phyloP scores from a whole-genome alignment of 2,329 filamentous ascomycete species.

The Fusarium sp. region DNA sequence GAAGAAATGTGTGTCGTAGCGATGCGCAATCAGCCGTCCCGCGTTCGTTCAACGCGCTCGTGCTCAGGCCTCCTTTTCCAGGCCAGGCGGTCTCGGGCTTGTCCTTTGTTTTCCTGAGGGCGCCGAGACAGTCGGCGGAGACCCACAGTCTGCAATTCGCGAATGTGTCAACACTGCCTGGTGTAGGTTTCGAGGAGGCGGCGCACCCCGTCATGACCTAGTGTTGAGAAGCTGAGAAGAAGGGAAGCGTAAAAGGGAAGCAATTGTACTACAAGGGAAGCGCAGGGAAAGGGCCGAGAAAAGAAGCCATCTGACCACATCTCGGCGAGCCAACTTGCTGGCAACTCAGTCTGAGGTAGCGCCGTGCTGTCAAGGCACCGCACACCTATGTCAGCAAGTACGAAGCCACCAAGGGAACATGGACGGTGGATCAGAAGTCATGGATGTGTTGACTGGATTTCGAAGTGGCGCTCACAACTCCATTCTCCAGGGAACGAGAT shows the following conservation, averaged over 20 bases:
- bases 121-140: constrained; percentile 11
- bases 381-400: not conserved
- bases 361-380: not conserved
- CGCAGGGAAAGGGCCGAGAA: not conserved
- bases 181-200: not conserved
- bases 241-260: not conserved
- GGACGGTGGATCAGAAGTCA: not conserved
- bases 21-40: constrained; percentile 8
- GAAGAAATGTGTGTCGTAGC: not conserved
- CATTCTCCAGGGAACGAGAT: not conserved
- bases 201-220: not conserved
- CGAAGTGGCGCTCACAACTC: not conserved
- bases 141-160: constrained; percentile 12
- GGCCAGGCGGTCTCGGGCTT: not conserved
- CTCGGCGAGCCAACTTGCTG: not conserved
- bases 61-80: not conserved
- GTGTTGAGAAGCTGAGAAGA: not conserved
- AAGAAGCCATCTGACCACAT: not conserved
- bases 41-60: not conserved
- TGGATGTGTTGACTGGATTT: not conserved
- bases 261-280: not conserved
- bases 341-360: not conserved
- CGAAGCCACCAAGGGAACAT: not conserved
- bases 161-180: constrained; percentile 1
- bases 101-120: not conserved